Evolutionary conservation across 2,329 filamentous ascomycete genomes (phyloP), one percentile per base, ranked within the genome.

Genomic region (Penicillium sp.): DNA sequence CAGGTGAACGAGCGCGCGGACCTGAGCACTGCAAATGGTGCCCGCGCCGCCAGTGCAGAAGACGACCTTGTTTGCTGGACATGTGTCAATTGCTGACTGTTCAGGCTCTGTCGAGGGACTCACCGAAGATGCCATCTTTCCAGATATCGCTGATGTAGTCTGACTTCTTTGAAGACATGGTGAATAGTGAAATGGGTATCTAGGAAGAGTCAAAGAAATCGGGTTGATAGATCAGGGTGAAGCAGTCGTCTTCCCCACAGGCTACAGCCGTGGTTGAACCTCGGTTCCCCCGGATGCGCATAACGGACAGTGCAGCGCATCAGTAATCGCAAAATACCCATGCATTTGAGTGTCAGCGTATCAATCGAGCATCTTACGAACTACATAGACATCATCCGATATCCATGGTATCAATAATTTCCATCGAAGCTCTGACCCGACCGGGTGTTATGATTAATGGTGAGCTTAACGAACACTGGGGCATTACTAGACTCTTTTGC

Each of bases 21-120:
- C 93, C 75, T 97, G 93, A 47, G 88, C 90, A 62, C 87, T 93
- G 76, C 93, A 96, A 65, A 98, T 97, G 24, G 87, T 86, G 47
- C 93, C 92, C 4, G 90, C 90, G 45, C 93, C 93, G 50, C 93
- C 93, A 3, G 93, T 98, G 65, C 95, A 95, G 72, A 97, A 95
- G 59, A 92, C 82, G 39, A 97, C 91, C 64, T 93, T 92, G 67
- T 86, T 84, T 55, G 86, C 89, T 95, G 62, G 10, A 40, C 7
- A 23, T 13, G 25, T 27, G 46, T 54, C 49, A 58, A 54, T 44
- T 35, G 15, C 15, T 18, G 53, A 32, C 27, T 25, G 27, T 42
- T 20, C 44, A 2, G 33, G 38, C 24, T 33, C 20, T 13, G 27
- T 27, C 18, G 9, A 28, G 7, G 23, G 20, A 59, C 78, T 58